These are phyloP conservation scores for Phytophthora pseudosyringae DNA, from an alignment of 352 stramenopile species.

Conservation along the genomic window DNA sequence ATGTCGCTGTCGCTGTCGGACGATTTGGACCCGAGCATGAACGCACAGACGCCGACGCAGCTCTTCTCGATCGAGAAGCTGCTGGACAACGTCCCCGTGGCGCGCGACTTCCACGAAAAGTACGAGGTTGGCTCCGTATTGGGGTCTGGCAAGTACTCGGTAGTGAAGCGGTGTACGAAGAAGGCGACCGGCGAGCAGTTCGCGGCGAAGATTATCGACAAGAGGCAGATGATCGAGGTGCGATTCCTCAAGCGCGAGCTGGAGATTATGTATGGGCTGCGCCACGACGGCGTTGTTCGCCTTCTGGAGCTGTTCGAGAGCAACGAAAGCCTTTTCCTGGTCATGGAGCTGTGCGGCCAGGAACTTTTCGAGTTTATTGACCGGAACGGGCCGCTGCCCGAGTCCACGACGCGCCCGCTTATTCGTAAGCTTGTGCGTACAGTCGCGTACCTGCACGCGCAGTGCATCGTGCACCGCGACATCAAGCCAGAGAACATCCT, in stretches of 20 bases:
- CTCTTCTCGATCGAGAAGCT: slow-evolving; percentile 73
- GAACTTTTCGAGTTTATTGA: slow-evolving; percentile 89
- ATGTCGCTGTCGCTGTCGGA: slow-evolving; percentile 69
- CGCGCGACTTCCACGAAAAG: slow-evolving; percentile 58
- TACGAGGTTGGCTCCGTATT: slow-evolving; percentile 65
- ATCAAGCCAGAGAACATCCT: slow-evolving; percentile 90
- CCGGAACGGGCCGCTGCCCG: slow-evolving; percentile 69
- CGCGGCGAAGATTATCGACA: slow-evolving; percentile 88
- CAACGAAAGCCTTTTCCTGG: slow-evolving; percentile 77
- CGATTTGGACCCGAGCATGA: slow-evolving; percentile 54
- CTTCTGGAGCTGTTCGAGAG: slow-evolving; percentile 83
- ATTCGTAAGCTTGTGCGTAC: slow-evolving; percentile 79
- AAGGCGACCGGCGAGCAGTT: slow-evolving; percentile 41
- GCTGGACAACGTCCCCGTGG: slow-evolving; percentile 71
- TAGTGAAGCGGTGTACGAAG: slow-evolving; percentile 71
- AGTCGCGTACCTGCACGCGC: slow-evolving; percentile 84
- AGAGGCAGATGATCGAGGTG: slow-evolving; percentile 80
- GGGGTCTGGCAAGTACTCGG: slow-evolving; percentile 80
- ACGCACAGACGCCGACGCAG: slow-evolving; percentile 50
- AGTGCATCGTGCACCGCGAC: slow-evolving; percentile 86
- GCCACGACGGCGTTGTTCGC: slow-evolving; percentile 79
- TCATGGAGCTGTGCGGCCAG: slow-evolving; percentile 83
- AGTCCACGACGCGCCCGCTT: slow-evolving; percentile 68
- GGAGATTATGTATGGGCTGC: slow-evolving; percentile 84
- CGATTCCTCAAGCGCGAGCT: slow-evolving; percentile 87